phyloP scores from a whole-genome alignment of 2,329 filamentous ascomycete genomes.

The Phyllosticta capitalensis region DNA sequence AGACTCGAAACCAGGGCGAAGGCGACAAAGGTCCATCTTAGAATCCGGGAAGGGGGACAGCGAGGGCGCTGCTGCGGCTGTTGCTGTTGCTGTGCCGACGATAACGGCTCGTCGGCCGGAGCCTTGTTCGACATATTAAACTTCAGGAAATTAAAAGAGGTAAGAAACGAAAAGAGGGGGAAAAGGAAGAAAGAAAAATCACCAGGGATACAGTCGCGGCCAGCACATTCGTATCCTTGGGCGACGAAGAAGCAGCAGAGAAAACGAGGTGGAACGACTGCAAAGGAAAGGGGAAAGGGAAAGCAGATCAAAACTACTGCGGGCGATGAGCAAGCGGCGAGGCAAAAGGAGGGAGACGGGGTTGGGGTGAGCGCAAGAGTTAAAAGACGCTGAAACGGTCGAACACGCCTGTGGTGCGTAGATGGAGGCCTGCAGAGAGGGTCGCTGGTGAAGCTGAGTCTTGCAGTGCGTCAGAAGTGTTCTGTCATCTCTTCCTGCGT shows the following conservation, averaged over 20 bases:
- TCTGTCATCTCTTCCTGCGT: neutral
- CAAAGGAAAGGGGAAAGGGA: neutral
- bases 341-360: neutral
- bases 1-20: neutral
- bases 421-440: neutral
- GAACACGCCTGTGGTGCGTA: neutral
- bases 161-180: neutral
- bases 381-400: neutral
- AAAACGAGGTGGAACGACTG: neutral
- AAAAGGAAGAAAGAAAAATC: neutral
- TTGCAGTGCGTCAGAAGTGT: neutral
- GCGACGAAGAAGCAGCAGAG: neutral
- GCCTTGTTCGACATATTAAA: neutral
- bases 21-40: neutral
- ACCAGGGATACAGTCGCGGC: slow-evolving; percentile 1
- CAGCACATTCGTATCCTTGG: slow-evolving; percentile 6
- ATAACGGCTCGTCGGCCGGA: neutral
- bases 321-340: neutral
- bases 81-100: neutral
- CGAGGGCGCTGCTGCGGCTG: neutral
- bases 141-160: neutral
- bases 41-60: neutral
- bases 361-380: neutral
- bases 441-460: neutral
- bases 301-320: neutral